A percentile compares a stretch with the other conserved stretches of the same genome.
Conservation (phyloP, 768 basidiomycete genomes). For the Pleurotus pulmonarius region DNA sequence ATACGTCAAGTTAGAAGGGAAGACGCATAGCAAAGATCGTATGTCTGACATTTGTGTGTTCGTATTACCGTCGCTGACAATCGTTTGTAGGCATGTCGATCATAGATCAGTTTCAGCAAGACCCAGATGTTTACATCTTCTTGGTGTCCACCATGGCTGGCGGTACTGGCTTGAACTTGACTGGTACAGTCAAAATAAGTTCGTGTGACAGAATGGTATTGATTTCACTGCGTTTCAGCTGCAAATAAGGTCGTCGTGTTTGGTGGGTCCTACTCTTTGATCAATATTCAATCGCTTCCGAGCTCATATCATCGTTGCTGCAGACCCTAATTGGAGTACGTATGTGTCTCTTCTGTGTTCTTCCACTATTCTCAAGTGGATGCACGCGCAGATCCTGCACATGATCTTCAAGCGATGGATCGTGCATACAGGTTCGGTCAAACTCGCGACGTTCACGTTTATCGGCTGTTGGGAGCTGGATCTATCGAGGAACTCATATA, state of each 20-base stretch:
- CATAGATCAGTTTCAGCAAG: conserved; percentile 84
- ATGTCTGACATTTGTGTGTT: conserved; percentile 20
- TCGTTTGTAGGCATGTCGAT: conserved; percentile 48
- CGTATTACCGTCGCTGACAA: background rate
- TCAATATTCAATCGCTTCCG: conserved; percentile 1
- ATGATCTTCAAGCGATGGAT: conserved; percentile 92
- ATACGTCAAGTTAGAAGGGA: conserved; percentile 80
- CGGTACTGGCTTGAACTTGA: conserved; percentile 87
- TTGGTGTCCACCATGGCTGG: conserved; percentile 77
- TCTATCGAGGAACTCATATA: conserved; percentile 88
- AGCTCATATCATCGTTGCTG: conserved; percentile 10
- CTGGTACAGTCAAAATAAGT: conserved; percentile 27
- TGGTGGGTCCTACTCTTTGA: conserved; percentile 37
- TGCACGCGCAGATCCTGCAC: conserved; percentile 71
- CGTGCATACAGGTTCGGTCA: conserved; percentile 86
- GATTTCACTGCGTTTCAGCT: conserved; percentile 28
- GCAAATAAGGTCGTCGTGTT: conserved; percentile 96
- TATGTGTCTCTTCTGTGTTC: conserved; percentile 8
- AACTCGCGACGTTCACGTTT: conserved; percentile 79
- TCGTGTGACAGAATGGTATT: background rate
- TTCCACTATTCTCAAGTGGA: conserved; percentile 1
- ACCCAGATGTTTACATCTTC: conserved; percentile 58
- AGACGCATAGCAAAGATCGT: conserved; percentile 64
- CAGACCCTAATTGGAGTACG: conserved; percentile 96
- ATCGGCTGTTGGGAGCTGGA: conserved; percentile 80